These are phyloP conservation scores for Globisporangium barbulae DNA, from an alignment of 352 stramenopile genomes.

Conservation along the genomic window DNA sequence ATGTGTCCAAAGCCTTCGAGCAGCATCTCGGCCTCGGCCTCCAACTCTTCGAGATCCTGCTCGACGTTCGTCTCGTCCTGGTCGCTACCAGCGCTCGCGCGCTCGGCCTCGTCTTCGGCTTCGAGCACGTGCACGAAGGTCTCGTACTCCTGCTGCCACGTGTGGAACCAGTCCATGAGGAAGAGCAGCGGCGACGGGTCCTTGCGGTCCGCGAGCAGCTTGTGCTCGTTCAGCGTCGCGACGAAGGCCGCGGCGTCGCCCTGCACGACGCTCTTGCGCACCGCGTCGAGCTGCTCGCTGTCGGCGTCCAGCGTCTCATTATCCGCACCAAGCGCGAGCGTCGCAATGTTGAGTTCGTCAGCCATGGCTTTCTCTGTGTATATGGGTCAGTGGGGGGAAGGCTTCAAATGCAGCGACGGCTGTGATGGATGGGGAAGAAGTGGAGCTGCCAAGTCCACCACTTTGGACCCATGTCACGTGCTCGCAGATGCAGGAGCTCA, in stretches of 20 bases:
- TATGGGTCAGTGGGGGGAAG: neutral
- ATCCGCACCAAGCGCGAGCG: slow-evolving; percentile 40
- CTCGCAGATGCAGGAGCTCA: neutral
- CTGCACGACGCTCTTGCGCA: slow-evolving; percentile 56
- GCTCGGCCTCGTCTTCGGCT: slow-evolving; percentile 40
- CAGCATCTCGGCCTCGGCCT: slow-evolving; percentile 61
- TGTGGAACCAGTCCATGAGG: slow-evolving; percentile 86
- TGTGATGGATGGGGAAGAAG: neutral
- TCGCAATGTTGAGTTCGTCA: slow-evolving; percentile 39
- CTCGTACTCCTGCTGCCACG: slow-evolving; percentile 87
- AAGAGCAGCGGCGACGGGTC: slow-evolving; percentile 48
- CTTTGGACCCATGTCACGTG: slow-evolving; percentile 4
- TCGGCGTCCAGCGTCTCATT: slow-evolving; percentile 23
- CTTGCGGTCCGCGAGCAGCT: slow-evolving; percentile 25
- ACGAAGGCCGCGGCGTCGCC: slow-evolving; percentile 51
- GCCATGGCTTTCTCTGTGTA: slow-evolving; percentile 24
- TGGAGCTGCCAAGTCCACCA: slow-evolving; percentile 5
- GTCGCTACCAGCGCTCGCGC: slow-evolving; percentile 9
- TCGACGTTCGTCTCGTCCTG: slow-evolving; percentile 35
- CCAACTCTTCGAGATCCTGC: slow-evolving; percentile 72
- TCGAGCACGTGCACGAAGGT: slow-evolving; percentile 71
- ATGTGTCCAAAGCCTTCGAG: slow-evolving; percentile 65
- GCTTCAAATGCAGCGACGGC: neutral
- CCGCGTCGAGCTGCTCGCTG: slow-evolving; percentile 43
- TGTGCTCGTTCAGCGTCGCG: slow-evolving; percentile 24